Conservation (phyloP, 805 yeast genomes). For the Phaffomyces opuntiae region DNA sequence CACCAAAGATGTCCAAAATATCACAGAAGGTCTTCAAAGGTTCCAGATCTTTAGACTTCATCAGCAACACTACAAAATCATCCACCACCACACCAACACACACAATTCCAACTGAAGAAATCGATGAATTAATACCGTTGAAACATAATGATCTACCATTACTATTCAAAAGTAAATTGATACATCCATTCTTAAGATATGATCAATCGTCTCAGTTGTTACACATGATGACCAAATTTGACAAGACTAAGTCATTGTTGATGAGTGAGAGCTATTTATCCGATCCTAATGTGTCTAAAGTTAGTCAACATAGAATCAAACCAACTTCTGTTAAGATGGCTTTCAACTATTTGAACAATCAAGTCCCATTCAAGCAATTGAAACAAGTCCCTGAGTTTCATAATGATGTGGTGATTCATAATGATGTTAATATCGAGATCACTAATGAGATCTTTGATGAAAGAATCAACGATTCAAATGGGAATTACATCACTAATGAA, state of each 20-base stretch:
- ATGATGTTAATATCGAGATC: background rate
- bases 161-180: background rate
- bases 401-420: no score
- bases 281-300: background rate
- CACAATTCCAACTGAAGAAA: background rate
- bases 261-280: background rate
- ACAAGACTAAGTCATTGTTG: background rate
- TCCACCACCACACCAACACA: background rate
- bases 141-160: background rate
- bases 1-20: no score
- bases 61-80: conserved; percentile 5
- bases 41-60: conserved; percentile 7
- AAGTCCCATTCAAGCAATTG: background rate
- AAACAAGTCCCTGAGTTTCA: background rate
- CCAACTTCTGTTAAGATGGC: background rate
- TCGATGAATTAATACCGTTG: background rate
- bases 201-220: background rate
- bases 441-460: background rate
- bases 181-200: conserved; percentile 4
- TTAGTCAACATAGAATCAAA: background rate
- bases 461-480: background rate
- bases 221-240: background rate
- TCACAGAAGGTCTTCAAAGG: conserved; percentile 9
- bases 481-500: conserved; percentile 4
- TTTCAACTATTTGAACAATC: background rate